phyloP scores from a whole-genome alignment of 768 basidiomycete species.

The Thelephora ganbajun region DNA sequence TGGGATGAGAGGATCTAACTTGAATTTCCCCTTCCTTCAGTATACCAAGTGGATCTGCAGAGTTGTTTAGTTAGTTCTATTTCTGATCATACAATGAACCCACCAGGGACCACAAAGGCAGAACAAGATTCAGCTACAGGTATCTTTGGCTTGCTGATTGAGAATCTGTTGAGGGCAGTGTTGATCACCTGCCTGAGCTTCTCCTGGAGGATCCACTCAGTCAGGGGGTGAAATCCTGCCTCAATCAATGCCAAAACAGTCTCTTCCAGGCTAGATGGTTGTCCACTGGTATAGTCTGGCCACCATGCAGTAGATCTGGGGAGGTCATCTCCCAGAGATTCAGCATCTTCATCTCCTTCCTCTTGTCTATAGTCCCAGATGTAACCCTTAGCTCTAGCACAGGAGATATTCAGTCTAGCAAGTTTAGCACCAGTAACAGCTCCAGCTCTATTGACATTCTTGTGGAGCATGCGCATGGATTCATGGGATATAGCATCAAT shows the following conservation, averaged over 20 bases:
- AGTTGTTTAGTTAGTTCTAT: not conserved
- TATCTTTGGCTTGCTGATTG: constrained; percentile 24
- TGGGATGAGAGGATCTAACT: constrained; percentile 29
- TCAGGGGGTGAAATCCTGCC: constrained; percentile 40
- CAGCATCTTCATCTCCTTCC: constrained; percentile 13
- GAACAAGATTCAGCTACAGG: constrained; percentile 42
- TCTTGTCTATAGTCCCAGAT: not conserved
- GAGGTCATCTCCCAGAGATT: constrained; percentile 15
- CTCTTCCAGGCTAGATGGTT: constrained; percentile 49
- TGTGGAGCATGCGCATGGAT: constrained; percentile 13
- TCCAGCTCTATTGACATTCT: constrained; percentile 10
- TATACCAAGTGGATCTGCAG: constrained; percentile 36
- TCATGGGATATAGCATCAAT: not conserved
- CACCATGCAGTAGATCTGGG: constrained; percentile 47
- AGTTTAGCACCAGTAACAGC: constrained; percentile 12
- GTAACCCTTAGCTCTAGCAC: constrained; percentile 16
- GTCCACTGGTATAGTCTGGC: constrained; percentile 47
- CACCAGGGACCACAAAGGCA: constrained; percentile 51
- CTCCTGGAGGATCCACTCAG: constrained; percentile 33
- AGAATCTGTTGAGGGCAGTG: constrained; percentile 20
- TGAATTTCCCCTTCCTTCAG: constrained; percentile 43
- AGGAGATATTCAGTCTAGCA: constrained; percentile 11
- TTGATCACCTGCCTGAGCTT: constrained; percentile 39
- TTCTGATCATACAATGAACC: not conserved
- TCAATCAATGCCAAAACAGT: constrained; percentile 43